Base-by-base conservation (phyloP, 768 basidiomycete genomes). In the Kwoniella newhampshirensis region DNA sequence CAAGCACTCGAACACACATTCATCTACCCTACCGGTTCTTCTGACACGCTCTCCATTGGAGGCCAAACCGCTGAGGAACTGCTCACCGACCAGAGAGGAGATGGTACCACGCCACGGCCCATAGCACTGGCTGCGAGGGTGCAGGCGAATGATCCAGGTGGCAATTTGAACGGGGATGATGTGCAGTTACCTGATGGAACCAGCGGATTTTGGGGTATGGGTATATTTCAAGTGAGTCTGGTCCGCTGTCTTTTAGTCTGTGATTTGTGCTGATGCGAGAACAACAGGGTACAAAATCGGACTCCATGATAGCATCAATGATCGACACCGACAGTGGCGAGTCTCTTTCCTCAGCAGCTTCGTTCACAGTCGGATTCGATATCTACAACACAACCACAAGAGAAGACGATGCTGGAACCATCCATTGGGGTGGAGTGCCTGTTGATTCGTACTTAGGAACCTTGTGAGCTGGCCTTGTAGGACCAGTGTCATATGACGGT, bases 371-470 rank as follows among this genome's bases (percentile, higher is more conserved):
- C 8, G 75, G 73, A 3, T 65, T 76, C 23, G 68, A 71, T 23
- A 68, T 76, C 35, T 46, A 41, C 39, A 51, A 57, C 6, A 55
- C 65, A 1, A 54, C 50, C 3, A 58, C 61, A 23, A 37, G 51
- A 3, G 48, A 42, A 8, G 44, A 37, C 7, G 43, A 49, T 18
- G 73, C 70, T 5, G 75, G 75, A 1, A 54, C 41, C 15, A 49
- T 76, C 1, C 72, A 76, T 46, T 76, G 75, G 75, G 75, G 75
- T 7, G 75, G 64, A 4, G 67, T 54, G 28, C 72, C 72, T 0
- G 12, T 26, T 0, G 58, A 36, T 8, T 42, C 50, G 2, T 71
- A 62, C 45, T 40, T 52, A 5, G 75, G 75, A 5, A 51, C 64
- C n/a, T 76, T 74, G 75, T 76, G 35, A 66, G 75, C 63, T 12